phyloP scores from a whole-genome alignment of 441 rosid species.

The Brassica balearica region DNA sequence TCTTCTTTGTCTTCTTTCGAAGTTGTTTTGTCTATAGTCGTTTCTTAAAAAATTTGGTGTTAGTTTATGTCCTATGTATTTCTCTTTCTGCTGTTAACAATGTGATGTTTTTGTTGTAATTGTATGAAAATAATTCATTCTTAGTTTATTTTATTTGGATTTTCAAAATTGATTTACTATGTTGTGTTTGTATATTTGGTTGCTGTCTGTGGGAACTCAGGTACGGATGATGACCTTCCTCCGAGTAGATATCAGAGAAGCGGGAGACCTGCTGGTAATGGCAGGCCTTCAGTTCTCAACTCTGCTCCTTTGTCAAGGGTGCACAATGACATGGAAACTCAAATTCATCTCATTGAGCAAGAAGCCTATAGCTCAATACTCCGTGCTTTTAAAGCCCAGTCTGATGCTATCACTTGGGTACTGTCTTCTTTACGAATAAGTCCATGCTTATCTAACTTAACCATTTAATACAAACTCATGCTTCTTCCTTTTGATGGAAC shows the following conservation, averaged over 20 bases:
- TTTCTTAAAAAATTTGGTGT: too few relatives aligned
- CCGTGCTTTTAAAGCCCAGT: constrained; percentile 98
- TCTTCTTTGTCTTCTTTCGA: constrained; percentile 31
- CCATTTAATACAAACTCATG: neutral
- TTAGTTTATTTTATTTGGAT: neutral
- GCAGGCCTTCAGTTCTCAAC: constrained; percentile 72
- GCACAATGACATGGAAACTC: constrained; percentile 94
- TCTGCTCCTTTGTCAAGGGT: constrained; percentile 68
- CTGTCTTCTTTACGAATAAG: too few relatives aligned
- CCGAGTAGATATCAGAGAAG: constrained; percentile 93
- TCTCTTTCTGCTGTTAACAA: neutral
- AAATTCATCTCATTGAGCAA: constrained; percentile 93
- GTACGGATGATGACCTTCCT: constrained; percentile 99
- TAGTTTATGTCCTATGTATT: neutral
- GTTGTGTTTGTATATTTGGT: constrained; percentile 24
- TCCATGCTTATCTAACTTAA: constrained; percentile 20
- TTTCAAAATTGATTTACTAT: constrained; percentile 10
- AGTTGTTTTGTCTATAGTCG: neutral
- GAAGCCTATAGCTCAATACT: constrained; percentile 92
- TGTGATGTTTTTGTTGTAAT: neutral
- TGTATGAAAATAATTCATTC: neutral
- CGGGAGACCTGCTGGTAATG: constrained; percentile 73
- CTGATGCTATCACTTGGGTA: constrained; percentile 99
- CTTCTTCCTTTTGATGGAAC: constrained; percentile 22
- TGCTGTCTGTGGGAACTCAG: constrained; percentile 51